Base-by-base conservation (phyloP, 805 yeast genomes). In the Sugiyamaella mastotermitis region DNA sequence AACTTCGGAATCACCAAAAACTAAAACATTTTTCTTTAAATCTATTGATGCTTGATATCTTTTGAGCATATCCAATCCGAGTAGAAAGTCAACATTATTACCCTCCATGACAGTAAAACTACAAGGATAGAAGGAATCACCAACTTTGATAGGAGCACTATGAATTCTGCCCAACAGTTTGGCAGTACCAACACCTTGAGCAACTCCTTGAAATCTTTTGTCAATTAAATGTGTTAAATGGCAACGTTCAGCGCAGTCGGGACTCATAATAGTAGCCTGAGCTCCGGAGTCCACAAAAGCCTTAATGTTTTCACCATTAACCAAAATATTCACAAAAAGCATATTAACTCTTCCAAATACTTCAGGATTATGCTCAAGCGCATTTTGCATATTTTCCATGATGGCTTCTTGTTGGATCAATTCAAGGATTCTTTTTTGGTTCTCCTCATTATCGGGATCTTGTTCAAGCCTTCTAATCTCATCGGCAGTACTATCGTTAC, bases 211-310 rank as follows among this genome's bases (percentile, higher is more conserved):
- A 56, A 79, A 86, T 43, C 96, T 68, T 43, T 64, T 76, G 57
- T 92, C 99, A 4, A 92, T 76, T 40, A 87, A 63, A 47, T 81
- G 76, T 18, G 76, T 62, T 18, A 92, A 62, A 1, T 83, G 83
- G 42, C 88, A 75, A 33, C 67, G 64, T 45, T 81, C 83, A 0
- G 95, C 95, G 46, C 88, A 66, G 29, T 67, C 64, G 1, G 94
- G 83, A 22, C 87, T 78, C 53, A 92, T 59, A 28, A 92, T 80
- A 0, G 98, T 87, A 20, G 76, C 67, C 58, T 87, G 96, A 0
- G 99, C 97, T 2, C 99, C 98, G 0, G 97, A 78, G 57, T 92
- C 99, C 4, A 92, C 94, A 65, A 92, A 86, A 0, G 97, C 97
- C 56, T 84, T 84, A 2, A 87, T 81, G 16, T 80, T 78, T 32